A percentile compares a stretch with the other conserved stretches of the same genome.
phyloP scores from a whole-genome alignment of 169 alveolate species.

The Babesia sp. region DNA sequence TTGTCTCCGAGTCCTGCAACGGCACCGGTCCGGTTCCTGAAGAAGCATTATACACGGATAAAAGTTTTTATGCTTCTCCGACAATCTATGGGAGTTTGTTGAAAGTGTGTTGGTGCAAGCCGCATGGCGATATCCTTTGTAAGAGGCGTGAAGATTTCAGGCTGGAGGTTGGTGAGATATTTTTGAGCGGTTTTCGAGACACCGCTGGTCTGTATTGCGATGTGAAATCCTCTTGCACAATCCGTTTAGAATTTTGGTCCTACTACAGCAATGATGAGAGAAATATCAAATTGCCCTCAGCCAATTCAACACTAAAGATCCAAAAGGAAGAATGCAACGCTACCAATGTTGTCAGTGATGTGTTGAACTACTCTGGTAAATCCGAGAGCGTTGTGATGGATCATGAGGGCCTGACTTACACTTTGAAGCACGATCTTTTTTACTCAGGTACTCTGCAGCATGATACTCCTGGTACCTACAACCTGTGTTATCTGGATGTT shows the following conservation, averaged over 20 bases:
- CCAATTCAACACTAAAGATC: neutral
- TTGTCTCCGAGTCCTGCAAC: neutral
- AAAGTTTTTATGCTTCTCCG: conserved; percentile 2
- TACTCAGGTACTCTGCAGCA: neutral
- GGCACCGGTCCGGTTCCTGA: neutral
- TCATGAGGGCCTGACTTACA: neutral
- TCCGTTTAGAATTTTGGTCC: neutral
- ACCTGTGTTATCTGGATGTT: neutral
- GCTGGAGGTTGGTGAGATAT: conserved; percentile 26
- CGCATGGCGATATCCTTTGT: neutral
- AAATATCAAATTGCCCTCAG: neutral
- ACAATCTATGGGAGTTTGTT: neutral
- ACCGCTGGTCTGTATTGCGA: neutral
- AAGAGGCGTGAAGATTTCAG: conserved; percentile 31
- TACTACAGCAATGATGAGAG: neutral
- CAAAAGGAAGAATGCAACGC: neutral
- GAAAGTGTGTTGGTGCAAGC: conserved; percentile 60
- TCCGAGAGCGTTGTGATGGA: neutral
- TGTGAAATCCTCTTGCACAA: neutral
- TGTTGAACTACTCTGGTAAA: neutral
- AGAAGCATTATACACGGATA: neutral
- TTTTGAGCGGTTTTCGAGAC: conserved; percentile 13
- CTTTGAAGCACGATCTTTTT: neutral
- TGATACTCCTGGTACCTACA: neutral
- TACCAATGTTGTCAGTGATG: neutral